These are phyloP conservation scores for Teunomyces cretensis DNA, from an alignment of 805 yeast species.

Conservation along the genomic window DNA sequence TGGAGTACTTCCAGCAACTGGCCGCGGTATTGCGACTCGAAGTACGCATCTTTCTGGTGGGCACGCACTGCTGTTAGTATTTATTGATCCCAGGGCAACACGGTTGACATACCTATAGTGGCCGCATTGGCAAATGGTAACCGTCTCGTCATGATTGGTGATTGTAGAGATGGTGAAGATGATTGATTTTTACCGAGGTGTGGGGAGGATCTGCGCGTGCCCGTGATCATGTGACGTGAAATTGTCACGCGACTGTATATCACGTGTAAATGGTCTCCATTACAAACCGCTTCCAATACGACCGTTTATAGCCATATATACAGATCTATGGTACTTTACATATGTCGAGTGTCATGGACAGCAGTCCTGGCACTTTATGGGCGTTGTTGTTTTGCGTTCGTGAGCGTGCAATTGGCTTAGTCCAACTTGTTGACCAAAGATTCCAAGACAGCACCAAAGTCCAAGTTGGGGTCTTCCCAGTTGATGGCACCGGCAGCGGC, in stretches of 20 bases:
- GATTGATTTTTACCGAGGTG: background rate
- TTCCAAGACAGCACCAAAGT: conserved; percentile 69
- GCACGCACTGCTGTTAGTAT: conserved; percentile 60
- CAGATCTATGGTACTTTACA: background rate
- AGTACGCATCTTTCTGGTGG: conserved; percentile 83
- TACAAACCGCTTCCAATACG: background rate
- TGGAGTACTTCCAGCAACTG: conserved; percentile 59
- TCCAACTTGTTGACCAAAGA: conserved; percentile 54
- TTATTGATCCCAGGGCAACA: conserved; percentile 10
- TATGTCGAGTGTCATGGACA: background rate
- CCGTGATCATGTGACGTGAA: background rate
- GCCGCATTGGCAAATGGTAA: conserved; percentile 83
- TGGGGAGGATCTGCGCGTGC: background rate
- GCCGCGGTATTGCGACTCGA: conserved; percentile 53
- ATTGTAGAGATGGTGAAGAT: conserved; percentile 10
- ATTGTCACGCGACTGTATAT: background rate
- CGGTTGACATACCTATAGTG: conserved; percentile 59
- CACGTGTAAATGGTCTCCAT: too few relatives aligned
- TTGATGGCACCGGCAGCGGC: conserved; percentile 52
- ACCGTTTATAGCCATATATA: background rate
- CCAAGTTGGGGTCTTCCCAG: conserved; percentile 89
- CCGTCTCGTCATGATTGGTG: conserved; percentile 7
- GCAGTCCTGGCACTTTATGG: background rate
- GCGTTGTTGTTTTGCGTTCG: background rate
- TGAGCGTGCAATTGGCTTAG: background rate